A percentile compares a stretch with the other conserved stretches of the same genome.
These are phyloP conservation scores for Fragosphaeria purpurea DNA, from an alignment of 2,329 filamentous ascomycete species.

Conservation along the genomic window DNA sequence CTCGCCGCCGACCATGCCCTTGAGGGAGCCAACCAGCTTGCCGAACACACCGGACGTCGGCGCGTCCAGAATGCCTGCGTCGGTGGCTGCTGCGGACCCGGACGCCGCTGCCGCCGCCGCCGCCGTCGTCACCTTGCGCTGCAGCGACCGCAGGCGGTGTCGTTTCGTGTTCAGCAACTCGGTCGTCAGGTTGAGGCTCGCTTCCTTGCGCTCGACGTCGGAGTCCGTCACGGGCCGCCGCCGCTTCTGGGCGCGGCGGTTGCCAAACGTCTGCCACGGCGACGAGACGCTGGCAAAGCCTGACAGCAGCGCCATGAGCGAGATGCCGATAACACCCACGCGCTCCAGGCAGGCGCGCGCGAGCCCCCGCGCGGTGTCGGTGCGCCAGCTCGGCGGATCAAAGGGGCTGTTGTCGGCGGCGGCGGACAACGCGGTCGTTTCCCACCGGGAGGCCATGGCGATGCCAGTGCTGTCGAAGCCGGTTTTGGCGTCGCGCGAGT, in stretches of 20 bases:
- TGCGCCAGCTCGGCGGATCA: constrained; percentile 1
- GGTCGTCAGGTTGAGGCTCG: constrained; percentile 65
- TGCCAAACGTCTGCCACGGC: constrained; percentile 73
- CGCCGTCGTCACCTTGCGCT: constrained; percentile 43
- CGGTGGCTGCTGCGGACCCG: constrained; percentile 16
- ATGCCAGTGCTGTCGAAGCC: constrained; percentile 23
- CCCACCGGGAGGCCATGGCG: constrained; percentile 16
- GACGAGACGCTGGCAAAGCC: constrained; percentile 84
- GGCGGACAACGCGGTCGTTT: constrained; percentile 1
- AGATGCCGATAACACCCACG: constrained; percentile 76
- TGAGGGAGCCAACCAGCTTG: constrained; percentile 57
- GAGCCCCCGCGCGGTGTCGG: constrained; percentile 19
- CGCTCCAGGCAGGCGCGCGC: constrained; percentile 51
- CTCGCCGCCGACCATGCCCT: constrained; percentile 42
- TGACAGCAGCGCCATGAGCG: constrained; percentile 77
- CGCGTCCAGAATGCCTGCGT: constrained; percentile 19
- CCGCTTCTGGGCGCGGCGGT: constrained; percentile 35
- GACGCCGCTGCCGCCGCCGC: constrained; percentile 7
- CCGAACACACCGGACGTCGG: constrained; percentile 44
- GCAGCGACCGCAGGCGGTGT: constrained; percentile 58
- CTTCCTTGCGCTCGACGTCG: constrained; percentile 67
- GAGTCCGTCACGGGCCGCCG: constrained; percentile 57
- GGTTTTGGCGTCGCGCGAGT: constrained; percentile 15
- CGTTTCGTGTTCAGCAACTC: constrained; percentile 72
- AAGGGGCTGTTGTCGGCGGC: neutral